Percentiles rank a stretch among this genome's conserved stretches.
Conservation (phyloP, 768 basidiomycete species). For the Lentinula edodes region DNA sequence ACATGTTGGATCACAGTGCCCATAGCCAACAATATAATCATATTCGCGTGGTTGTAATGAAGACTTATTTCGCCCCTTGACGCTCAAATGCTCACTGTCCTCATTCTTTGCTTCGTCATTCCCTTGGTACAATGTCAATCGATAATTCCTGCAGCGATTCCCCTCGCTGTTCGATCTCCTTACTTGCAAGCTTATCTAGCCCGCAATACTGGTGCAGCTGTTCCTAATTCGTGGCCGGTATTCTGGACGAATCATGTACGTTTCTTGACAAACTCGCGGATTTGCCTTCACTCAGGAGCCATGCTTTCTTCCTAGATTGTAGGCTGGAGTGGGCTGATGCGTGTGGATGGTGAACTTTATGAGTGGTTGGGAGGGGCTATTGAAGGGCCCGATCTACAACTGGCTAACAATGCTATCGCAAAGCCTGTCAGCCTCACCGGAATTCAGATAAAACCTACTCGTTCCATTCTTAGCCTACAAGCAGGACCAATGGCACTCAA, state of each 20-base stretch:
- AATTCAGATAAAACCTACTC: conserved; percentile 13
- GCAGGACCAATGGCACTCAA: conserved; percentile 49
- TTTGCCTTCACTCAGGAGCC: not conserved
- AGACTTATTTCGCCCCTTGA: not conserved
- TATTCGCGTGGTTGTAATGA: not conserved
- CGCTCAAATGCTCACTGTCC: not conserved
- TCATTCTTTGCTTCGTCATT: not conserved
- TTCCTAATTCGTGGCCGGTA: conserved; percentile 7
- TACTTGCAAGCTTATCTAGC: conserved; percentile 15
- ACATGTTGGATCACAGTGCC: too few relatives aligned
- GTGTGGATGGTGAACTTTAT: conserved; percentile 11
- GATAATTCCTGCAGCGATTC: conserved; percentile 14
- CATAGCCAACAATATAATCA: not conserved
- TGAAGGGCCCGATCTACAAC: conserved; percentile 8
- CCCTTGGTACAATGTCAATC: not conserved
- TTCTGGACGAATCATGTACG: conserved; percentile 13
- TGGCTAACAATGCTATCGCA: not conserved
- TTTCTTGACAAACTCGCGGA: too few relatives aligned
- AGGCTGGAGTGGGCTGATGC: conserved; percentile 9
- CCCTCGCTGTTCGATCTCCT: conserved; percentile 21
- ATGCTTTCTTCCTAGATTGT: not conserved
- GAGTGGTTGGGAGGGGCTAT: conserved; percentile 6
- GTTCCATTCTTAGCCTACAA: conserved; percentile 34
- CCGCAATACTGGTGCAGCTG: not conserved
- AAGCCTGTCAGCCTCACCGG: conserved; percentile 2